Evolutionary conservation across 352 stramenopile genomes (phyloP).

Genomic region (Phytophthora pinifolia): DNA sequence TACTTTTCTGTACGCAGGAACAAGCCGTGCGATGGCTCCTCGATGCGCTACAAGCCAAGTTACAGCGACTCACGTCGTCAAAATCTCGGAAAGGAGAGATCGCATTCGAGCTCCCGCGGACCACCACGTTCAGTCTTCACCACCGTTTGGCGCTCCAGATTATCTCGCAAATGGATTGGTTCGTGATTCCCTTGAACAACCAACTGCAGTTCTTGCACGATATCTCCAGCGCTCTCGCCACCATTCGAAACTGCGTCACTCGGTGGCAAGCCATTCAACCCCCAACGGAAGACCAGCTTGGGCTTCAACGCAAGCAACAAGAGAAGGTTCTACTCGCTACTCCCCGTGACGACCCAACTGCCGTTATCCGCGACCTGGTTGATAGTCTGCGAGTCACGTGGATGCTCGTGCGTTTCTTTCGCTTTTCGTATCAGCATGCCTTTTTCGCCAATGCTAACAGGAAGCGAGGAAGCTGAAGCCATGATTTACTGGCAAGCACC

Average conservation of each 20-base stretch:
- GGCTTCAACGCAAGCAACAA: constrained; percentile 9
- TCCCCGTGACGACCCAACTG: constrained; percentile 16
- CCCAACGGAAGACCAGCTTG: constrained; percentile 21
- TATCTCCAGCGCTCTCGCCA: constrained; percentile 5
- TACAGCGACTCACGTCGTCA: background rate
- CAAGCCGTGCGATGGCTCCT: constrained; percentile 21
- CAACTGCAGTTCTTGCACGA: constrained; percentile 23
- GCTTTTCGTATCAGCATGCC: constrained; percentile 35
- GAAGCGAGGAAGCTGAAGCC: background rate
- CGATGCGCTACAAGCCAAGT: constrained; percentile 4
- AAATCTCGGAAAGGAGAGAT: background rate
- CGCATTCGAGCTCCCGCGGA: background rate
- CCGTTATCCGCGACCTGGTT: constrained; percentile 11
- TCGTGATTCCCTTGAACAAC: constrained; percentile 25
- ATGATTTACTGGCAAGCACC: background rate
- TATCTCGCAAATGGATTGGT: constrained; percentile 14
- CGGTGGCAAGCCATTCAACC: constrained; percentile 19
- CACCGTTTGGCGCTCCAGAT: constrained; percentile 18
- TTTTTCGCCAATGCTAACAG: constrained; percentile 34
- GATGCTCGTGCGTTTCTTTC: constrained; percentile 28
- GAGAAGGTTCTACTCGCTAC: constrained; percentile 13
- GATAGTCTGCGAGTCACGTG: constrained; percentile 23
- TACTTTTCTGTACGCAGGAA: constrained; percentile 6
- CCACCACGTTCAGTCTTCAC: constrained; percentile 8
- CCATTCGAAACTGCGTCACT: constrained; percentile 2